These are phyloP conservation scores for Paramyrothecium roridum DNA, from an alignment of 2,329 filamentous ascomycete species.

Conservation along the genomic window DNA sequence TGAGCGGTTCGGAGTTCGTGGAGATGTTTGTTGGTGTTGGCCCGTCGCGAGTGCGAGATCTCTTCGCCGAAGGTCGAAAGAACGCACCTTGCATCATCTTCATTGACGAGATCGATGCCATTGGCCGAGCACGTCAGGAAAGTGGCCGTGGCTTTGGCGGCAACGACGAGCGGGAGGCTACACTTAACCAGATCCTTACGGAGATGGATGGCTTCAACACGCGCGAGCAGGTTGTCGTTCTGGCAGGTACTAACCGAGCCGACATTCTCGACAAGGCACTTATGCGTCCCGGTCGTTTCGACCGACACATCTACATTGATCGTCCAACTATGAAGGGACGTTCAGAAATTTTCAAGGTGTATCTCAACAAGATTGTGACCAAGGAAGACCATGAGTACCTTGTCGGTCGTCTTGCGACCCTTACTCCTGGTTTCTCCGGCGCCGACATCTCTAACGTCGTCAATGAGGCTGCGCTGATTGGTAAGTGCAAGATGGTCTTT, in stretches of 20 bases:
- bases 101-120: slow-evolving; percentile 98
- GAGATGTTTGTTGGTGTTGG: slow-evolving; percentile 99
- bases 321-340: slow-evolving; percentile 94
- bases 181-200: slow-evolving; percentile 95
- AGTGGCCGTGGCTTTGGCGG: slow-evolving; percentile 71
- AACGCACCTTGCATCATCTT: slow-evolving; percentile 98
- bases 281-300: slow-evolving; percentile 95
- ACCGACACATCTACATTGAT: slow-evolving; percentile 94
- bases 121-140: slow-evolving; percentile 85
- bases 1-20: slow-evolving; percentile 97
- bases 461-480: slow-evolving; percentile 94
- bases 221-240: slow-evolving; percentile 89
- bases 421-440: slow-evolving; percentile 95
- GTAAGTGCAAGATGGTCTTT: slow-evolving; percentile 52
- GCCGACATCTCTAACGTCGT: slow-evolving; percentile 98
- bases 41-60: slow-evolving; percentile 88
- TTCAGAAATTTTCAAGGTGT: slow-evolving; percentile 93
- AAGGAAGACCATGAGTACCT: slow-evolving; percentile 85
- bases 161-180: slow-evolving; percentile 95
- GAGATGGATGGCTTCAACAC: slow-evolving; percentile 99
- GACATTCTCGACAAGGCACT: slow-evolving; percentile 94
- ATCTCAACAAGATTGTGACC: slow-evolving; percentile 92
- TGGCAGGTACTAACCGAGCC: slow-evolving; percentile 93
- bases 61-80: slow-evolving; percentile 93
- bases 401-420: slow-evolving; percentile 80